Conservation (phyloP, 2,329 filamentous ascomycete species). For the Macrophomina phaseolina region DNA sequence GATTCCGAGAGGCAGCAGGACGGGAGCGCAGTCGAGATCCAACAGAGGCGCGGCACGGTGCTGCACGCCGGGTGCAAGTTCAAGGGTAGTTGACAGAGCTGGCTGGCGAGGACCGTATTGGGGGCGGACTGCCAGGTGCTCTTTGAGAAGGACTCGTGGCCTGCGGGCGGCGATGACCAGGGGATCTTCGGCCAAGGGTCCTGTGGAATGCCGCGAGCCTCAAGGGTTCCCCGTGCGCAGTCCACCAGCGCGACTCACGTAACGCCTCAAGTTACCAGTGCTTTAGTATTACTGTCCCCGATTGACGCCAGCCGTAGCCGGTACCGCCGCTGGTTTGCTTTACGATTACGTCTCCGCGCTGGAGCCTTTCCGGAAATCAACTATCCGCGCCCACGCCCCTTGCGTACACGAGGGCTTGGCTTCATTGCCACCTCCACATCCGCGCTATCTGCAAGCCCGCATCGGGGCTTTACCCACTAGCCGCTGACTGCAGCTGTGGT, state of each 20-base stretch:
- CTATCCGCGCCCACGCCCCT: not conserved
- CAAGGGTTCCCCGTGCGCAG: slow-evolving; percentile 14
- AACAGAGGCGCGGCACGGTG: slow-evolving; percentile 26
- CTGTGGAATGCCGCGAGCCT: slow-evolving; percentile 19
- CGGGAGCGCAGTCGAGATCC: not conserved
- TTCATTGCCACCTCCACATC: slow-evolving; percentile 8
- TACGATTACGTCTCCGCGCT: not conserved
- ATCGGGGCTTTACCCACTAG: not conserved
- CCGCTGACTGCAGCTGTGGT: not conserved
- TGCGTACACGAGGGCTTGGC: slow-evolving; percentile 6
- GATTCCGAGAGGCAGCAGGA: slow-evolving; percentile 12
- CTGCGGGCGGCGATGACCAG: slow-evolving; percentile 21
- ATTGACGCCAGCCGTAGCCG: not conserved
- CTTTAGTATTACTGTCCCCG: not conserved
- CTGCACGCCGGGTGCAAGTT: slow-evolving; percentile 30
- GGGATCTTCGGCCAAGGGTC: slow-evolving; percentile 27
- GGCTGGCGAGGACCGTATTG: slow-evolving; percentile 18
- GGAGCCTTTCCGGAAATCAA: not conserved
- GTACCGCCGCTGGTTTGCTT: not conserved
- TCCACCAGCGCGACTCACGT: slow-evolving; percentile 1
- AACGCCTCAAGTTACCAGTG: slow-evolving; percentile 1
- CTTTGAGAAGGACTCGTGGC: slow-evolving; percentile 31
- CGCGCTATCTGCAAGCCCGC: slow-evolving; percentile 1
- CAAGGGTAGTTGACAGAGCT: slow-evolving; percentile 25
- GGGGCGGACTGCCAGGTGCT: slow-evolving; percentile 4